Evolutionary conservation across 306 rosid genomes (phyloP).

Genomic region (Amphicarpaea edgeworthii): DNA sequence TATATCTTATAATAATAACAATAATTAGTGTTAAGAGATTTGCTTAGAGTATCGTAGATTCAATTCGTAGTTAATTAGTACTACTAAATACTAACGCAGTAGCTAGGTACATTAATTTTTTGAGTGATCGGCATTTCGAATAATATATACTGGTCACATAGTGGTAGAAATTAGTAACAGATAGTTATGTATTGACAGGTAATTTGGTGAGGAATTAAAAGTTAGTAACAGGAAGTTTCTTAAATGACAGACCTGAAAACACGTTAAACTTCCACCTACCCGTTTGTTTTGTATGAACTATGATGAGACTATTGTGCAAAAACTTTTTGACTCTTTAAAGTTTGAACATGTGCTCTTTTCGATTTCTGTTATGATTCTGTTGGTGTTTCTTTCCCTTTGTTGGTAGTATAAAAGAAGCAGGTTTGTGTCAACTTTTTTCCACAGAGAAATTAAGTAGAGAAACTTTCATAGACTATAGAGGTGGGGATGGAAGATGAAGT

Average conservation of each 20-base stretch:
- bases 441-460: neutral
- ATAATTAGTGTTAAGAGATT: no score
- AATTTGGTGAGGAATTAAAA: neutral
- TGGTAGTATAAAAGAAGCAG: neutral
- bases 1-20: no score
- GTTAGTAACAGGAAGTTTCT: neutral
- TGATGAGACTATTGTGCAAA: no score
- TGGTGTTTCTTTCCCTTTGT: neutral
- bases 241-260: no score
- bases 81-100: neutral
- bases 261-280: conserved; percentile 9
- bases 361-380: neutral
- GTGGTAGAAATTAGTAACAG: neutral
- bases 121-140: neutral
- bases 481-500: conserved; percentile 51
- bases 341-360: neutral
- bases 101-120: neutral
- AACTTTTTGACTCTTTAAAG: neutral
- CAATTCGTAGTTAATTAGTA: no score
- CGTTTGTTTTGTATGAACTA: neutral
- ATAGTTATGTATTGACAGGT: neutral
- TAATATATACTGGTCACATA: no score
- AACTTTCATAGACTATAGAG: neutral
- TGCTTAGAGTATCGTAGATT: neutral
- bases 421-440: neutral